phyloP scores from a whole-genome alignment of 1,139 yeast genomes.

The Zygosaccharomyces pseudobailii region DNA sequence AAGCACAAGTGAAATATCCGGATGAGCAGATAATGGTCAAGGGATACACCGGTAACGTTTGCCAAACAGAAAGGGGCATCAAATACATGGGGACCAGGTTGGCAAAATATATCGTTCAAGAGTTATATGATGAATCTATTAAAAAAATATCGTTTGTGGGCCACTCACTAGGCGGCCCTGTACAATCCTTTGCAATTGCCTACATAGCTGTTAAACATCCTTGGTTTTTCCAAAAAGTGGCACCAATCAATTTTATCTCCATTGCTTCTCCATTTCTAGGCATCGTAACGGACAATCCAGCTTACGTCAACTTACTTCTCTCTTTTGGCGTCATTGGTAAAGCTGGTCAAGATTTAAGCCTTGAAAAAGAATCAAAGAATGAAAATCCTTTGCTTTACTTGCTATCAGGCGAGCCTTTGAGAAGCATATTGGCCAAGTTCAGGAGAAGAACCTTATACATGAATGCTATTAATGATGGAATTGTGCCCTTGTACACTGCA shows the following conservation, averaged over 20 bases:
- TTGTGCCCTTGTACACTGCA: constrained; percentile 87
- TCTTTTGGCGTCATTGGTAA: constrained; percentile 89
- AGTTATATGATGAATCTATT: constrained; percentile 46
- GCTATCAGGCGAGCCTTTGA: constrained; percentile 80
- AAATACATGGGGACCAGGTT: constrained; percentile 78
- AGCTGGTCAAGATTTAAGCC: constrained; percentile 88
- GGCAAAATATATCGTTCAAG: constrained; percentile 68
- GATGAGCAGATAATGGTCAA: constrained; percentile 64
- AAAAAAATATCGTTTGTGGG: constrained; percentile 77
- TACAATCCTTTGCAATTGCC: constrained; percentile 88
- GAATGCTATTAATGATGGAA: constrained; percentile 62
- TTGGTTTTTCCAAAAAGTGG: constrained; percentile 57
- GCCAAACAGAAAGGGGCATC: constrained; percentile 87
- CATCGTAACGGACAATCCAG: constrained; percentile 77
- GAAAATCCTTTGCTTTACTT: constrained; percentile 62
- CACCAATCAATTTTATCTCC: constrained; percentile 78
- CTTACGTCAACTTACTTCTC: constrained; percentile 75
- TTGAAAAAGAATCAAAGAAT: constrained; percentile 36
- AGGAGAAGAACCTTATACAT: constrained; percentile 47
- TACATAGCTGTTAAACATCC: constrained; percentile 70
- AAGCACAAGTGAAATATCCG: constrained; percentile 39
- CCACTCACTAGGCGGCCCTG: constrained; percentile 89
- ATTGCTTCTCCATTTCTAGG: constrained; percentile 89
- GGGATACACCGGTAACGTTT: constrained; percentile 79
- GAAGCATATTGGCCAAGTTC: constrained; percentile 57